Evolutionary conservation across 2,329 filamentous ascomycete species (phyloP).

Genomic region (Pseudogymnoascus sp.): DNA sequence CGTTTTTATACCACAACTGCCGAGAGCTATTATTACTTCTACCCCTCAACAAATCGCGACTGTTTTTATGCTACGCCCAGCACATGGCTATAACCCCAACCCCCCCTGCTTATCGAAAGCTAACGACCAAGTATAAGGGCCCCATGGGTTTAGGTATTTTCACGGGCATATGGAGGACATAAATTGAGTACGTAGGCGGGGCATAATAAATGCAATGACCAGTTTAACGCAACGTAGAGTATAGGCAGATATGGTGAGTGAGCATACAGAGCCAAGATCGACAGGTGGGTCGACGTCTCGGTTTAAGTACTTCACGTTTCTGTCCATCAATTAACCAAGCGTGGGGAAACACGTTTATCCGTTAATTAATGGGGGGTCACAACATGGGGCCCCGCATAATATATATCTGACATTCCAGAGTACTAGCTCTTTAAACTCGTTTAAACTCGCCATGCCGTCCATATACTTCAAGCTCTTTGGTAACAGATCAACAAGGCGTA

Average conservation of each 20-base stretch:
- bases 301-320: background rate
- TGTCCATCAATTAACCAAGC: background rate
- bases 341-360: background rate
- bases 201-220: background rate
- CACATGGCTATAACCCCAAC: background rate
- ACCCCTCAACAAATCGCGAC: background rate
- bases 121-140: background rate
- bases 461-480: background rate
- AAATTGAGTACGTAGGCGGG: background rate
- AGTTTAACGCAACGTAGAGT: background rate
- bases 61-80: background rate
- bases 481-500: background rate
- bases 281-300: background rate
- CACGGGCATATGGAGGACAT: background rate
- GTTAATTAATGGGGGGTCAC: background rate
- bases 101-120: background rate
- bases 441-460: background rate
- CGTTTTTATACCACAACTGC: background rate
- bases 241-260: background rate
- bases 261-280: background rate
- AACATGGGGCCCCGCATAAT: conserved; percentile 3
- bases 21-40: background rate
- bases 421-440: background rate
- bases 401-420: background rate
- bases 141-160: background rate